Evolutionary conservation across 352 stramenopile species (phyloP).

Genomic region (Globisporangium perplexum): DNA sequence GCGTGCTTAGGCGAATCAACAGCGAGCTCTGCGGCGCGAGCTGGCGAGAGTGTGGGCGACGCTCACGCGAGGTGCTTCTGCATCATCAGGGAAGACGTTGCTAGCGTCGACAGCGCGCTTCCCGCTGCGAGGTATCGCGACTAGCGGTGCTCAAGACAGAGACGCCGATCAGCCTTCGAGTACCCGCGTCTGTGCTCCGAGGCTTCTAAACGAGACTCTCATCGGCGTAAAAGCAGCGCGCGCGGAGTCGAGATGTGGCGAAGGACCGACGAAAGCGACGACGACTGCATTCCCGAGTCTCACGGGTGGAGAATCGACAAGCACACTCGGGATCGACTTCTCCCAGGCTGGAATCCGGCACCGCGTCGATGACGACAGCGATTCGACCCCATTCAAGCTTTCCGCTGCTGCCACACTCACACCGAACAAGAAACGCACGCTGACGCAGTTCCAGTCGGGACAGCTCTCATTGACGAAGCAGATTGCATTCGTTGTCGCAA

Average conservation of each 20-base stretch:
- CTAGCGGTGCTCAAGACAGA: not conserved
- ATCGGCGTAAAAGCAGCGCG: not conserved
- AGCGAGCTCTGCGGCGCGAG: not conserved
- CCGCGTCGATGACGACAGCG: not conserved
- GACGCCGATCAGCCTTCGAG: not conserved
- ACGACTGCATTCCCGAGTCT: not conserved
- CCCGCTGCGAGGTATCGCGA: not conserved
- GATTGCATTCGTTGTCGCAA: not conserved
- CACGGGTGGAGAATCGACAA: not conserved
- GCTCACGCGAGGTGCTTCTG: too few species aligned
- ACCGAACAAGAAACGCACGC: conserved; percentile 9
- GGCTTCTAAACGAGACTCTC: not conserved
- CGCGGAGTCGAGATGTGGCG: not conserved
- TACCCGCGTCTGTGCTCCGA: not conserved
- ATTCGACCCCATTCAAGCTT: not conserved
- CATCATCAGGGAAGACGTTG: not conserved
- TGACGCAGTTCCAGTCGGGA: conserved; percentile 8
- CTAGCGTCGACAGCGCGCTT: not conserved
- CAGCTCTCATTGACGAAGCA: conserved; percentile 1
- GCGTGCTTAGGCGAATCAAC: not conserved
- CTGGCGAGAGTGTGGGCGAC: not conserved
- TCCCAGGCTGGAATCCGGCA: not conserved
- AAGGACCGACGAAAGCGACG: not conserved
- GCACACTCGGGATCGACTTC: not conserved
- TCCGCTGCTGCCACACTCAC: not conserved